Base-by-base conservation (phyloP, 1,284 basidiomycete genomes). In the Volvariella volvacea region DNA sequence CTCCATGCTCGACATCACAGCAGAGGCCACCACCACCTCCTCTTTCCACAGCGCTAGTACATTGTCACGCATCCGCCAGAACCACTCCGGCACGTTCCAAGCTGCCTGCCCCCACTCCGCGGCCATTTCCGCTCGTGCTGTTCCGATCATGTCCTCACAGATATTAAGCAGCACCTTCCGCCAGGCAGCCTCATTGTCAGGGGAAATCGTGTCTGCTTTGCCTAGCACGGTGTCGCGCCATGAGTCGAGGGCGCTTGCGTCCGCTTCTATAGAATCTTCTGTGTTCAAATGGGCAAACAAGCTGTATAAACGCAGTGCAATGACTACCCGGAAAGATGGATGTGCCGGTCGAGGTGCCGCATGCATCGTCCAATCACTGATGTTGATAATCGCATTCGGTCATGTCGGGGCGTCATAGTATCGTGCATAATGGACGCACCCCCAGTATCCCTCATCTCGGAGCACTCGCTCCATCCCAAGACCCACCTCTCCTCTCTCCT, bases 351-450 rank as follows among this genome's bases (percentile, higher is more conserved):
- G 54, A 20, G 79, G 78, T 8, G 67, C 63, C 12, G 66, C 65
- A 53, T 89, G 79, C 21, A 92, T 57, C 1, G 78, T 84, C 81
- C 88, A 91, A 43, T 88, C 77, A 22, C 90, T 90, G 51, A 19
- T 22, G 25, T 28, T 6, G 25, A 30, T 22, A 47, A 37, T 39
- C 45, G 50, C 31, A 46, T 22, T 6, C 12, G 25, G 25, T 12
- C 12, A 12, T 28, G 25, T 12, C 12, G 6, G 25, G 12, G 12
- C 12, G 25, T n/a, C n/a, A n/a, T n/a, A 28, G 12, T 6, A 28
- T 12, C 12, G 12, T 12, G 16, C 44, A 7, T 25, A 42, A 42
- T 22, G 46, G 3, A 57, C 67, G 52, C 62, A 91, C 90, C 80
- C 78, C 83, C 85, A 90, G 55, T 91, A 92, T 3, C 78, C 78